These are phyloP conservation scores for Bruguiera parviflora DNA, from an alignment of 345 rosid species.

Conservation along the genomic window DNA sequence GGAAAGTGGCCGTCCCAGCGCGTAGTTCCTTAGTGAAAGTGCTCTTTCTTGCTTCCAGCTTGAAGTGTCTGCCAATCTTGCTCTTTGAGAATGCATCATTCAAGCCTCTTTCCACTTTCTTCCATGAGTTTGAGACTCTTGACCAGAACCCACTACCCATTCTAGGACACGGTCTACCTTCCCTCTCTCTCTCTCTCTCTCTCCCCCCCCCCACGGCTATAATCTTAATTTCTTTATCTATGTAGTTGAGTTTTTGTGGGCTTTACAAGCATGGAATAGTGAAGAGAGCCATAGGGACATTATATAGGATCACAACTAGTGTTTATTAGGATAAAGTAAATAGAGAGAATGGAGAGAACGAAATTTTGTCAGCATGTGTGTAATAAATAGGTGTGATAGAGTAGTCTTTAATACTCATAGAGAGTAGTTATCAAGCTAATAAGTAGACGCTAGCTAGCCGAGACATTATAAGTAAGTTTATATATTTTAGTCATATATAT, in stretches of 20 bases:
- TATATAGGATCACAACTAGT: too few species aligned
- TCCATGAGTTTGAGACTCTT: conserved; percentile 38
- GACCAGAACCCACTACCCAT: conserved; percentile 22
- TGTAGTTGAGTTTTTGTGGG: background rate
- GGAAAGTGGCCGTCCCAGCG: conserved; percentile 86
- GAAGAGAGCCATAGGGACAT: too few species aligned
- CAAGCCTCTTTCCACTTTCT: conserved; percentile 42
- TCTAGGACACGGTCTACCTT: conserved; percentile 23
- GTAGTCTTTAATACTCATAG: too few species aligned
- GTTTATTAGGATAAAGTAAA: too few species aligned
- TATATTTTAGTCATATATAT: too few species aligned
- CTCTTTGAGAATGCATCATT: conserved; percentile 63
- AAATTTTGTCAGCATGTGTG: too few species aligned
- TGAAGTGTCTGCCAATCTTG: conserved; percentile 57
- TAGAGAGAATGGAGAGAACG: too few species aligned
- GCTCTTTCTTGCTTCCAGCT: conserved; percentile 59
- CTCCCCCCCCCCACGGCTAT: too few species aligned
- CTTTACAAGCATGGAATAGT: conserved; percentile 23
- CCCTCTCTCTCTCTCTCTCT: conserved; percentile 15
- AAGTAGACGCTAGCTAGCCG: too few species aligned
- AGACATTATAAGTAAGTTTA: too few species aligned
- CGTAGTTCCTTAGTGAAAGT: conserved; percentile 72
- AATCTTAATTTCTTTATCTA: background rate
- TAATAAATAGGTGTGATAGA: too few species aligned
- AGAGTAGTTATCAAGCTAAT: too few species aligned